Percentiles rank a stretch among this genome's conserved stretches.
phyloP scores from a whole-genome alignment of 1,284 basidiomycete species.

The Rhodotorula sp. region DNA sequence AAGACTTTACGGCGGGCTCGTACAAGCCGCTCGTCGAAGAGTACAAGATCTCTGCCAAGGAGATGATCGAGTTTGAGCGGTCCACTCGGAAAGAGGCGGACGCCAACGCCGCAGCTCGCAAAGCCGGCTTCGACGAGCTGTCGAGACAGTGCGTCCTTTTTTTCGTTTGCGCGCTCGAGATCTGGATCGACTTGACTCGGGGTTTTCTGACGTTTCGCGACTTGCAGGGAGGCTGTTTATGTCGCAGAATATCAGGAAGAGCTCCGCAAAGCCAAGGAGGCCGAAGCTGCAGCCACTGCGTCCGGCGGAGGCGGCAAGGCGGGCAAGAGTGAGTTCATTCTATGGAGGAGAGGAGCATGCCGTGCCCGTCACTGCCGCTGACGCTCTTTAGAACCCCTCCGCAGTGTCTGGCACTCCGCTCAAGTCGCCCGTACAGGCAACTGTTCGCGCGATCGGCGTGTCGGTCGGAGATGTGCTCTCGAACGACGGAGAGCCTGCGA shows the following conservation, averaged over 20 bases:
- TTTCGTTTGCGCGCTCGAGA: background rate
- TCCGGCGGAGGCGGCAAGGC: slow-evolving; percentile 10
- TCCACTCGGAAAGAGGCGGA: slow-evolving; percentile 8
- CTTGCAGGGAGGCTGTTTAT: slow-evolving; percentile 14
- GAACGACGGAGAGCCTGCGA: slow-evolving; percentile 6
- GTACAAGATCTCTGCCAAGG: slow-evolving; percentile 14
- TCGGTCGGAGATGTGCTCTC: slow-evolving; percentile 17
- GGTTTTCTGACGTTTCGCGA: background rate
- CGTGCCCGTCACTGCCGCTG: background rate
- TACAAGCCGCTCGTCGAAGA: slow-evolving; percentile 58
- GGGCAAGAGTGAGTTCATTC: background rate
- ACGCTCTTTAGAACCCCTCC: background rate
- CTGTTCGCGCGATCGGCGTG: slow-evolving; percentile 23
- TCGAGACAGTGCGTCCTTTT: slow-evolving; percentile 13
- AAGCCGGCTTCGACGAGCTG: slow-evolving; percentile 15
- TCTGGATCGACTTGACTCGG: background rate
- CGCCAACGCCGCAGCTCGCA: background rate
- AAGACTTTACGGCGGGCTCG: slow-evolving; percentile 61
- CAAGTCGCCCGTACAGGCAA: slow-evolving; percentile 26
- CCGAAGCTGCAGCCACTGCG: slow-evolving; percentile 3
- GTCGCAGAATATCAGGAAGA: slow-evolving; percentile 19
- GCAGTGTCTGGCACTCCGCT: slow-evolving; percentile 25
- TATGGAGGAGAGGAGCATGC: too few species aligned
- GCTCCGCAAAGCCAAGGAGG: slow-evolving; percentile 13
- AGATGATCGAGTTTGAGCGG: slow-evolving; percentile 23